A percentile compares a stretch with the other conserved stretches of the same genome.
Conservation (phyloP, 352 stramenopile species). For the Globisporangium paroecandrum region DNA sequence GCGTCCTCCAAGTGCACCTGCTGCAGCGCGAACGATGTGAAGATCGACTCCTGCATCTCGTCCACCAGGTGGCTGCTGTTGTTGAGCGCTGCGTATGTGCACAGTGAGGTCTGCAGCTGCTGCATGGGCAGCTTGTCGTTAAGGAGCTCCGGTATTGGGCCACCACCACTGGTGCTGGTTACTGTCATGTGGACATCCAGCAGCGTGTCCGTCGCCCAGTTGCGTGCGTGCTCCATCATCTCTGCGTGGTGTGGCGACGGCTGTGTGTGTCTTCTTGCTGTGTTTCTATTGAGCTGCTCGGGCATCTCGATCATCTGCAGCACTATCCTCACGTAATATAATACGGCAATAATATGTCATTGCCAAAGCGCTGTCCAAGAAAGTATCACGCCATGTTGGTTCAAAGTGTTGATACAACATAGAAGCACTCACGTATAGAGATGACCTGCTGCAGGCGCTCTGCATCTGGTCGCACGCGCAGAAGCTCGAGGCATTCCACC, state of each 20-base stretch:
- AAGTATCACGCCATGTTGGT: not conserved
- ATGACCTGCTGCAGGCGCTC: slow-evolving; percentile 27
- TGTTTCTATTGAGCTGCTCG: slow-evolving; percentile 7
- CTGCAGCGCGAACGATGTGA: slow-evolving; percentile 19
- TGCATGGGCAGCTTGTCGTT: slow-evolving; percentile 21
- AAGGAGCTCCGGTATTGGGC: not conserved
- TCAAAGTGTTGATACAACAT: not conserved
- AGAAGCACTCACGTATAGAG: slow-evolving; percentile 27
- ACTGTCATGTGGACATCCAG: slow-evolving; percentile 17
- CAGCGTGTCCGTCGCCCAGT: slow-evolving; percentile 44
- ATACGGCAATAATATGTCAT: not conserved
- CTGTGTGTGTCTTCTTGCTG: slow-evolving; percentile 12
- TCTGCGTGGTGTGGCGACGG: slow-evolving; percentile 3
- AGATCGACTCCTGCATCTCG: slow-evolving; percentile 29
- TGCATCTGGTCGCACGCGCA: not conserved
- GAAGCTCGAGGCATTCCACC: slow-evolving; percentile 10
- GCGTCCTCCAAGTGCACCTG: slow-evolving; percentile 17
- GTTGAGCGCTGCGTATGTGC: slow-evolving; percentile 25
- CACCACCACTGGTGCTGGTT: not conserved
- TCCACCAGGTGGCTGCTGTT: slow-evolving; percentile 20
- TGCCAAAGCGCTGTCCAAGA: not conserved
- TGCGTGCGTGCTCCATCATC: slow-evolving; percentile 7
- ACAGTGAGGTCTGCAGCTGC: slow-evolving; percentile 35
- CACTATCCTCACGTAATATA: slow-evolving; percentile 18
- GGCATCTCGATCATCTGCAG: slow-evolving; percentile 42